phyloP scores from a whole-genome alignment of 2,329 filamentous ascomycete species.

The Pseudogymnoascus sp. region DNA sequence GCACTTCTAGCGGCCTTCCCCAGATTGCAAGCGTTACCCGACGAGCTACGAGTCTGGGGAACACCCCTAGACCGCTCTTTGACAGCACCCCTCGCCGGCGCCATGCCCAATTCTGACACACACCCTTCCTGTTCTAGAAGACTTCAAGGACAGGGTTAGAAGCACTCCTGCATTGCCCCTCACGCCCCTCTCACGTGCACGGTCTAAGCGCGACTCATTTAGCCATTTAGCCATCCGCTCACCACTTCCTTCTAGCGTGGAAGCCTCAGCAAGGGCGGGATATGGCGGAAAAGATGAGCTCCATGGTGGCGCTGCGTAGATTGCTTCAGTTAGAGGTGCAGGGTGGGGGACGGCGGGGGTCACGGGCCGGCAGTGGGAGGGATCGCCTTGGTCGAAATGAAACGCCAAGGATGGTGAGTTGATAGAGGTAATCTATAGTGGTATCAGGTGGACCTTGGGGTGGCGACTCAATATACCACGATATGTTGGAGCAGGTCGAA shows the following conservation, averaged over 20 bases:
- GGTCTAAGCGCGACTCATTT: constrained; percentile 1
- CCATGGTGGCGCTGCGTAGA: background rate
- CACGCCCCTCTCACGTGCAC: constrained; percentile 1
- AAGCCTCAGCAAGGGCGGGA: background rate
- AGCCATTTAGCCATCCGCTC: constrained; percentile 3
- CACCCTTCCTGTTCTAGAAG: constrained; percentile 1
- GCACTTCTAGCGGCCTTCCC: constrained; percentile 4
- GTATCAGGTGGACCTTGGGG: constrained; percentile 4
- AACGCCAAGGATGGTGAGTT: constrained; percentile 5
- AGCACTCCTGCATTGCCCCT: constrained; percentile 3
- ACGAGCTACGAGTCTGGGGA: constrained; percentile 3
- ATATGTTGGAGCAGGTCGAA: background rate
- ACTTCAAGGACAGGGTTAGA: background rate
- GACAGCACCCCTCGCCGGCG: background rate
- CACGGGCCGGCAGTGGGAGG: background rate
- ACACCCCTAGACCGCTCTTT: constrained; percentile 3
- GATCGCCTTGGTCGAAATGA: background rate
- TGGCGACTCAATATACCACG: background rate
- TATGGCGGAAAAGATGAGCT: background rate
- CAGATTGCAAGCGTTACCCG: background rate
- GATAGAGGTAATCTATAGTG: constrained; percentile 2
- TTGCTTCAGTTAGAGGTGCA: constrained; percentile 1
- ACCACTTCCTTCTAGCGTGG: background rate
- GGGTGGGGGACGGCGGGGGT: constrained; percentile 1
- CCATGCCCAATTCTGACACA: background rate